Conservation (phyloP, 305 asterid species). For the Euphrasia arctica region DNA sequence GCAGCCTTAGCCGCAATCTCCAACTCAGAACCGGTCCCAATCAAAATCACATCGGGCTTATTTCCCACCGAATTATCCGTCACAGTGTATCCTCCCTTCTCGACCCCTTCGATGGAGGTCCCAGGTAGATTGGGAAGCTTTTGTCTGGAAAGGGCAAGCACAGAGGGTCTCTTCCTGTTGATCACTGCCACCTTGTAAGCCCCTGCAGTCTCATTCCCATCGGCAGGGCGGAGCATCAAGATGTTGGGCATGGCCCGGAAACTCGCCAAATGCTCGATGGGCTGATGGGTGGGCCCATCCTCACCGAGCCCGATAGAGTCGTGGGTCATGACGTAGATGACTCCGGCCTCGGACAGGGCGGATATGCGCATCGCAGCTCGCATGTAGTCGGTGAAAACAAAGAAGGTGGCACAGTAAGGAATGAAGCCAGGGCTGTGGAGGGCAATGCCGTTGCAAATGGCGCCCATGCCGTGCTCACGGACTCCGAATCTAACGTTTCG, state of each 20-base stretch:
- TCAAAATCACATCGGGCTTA: slow-evolving; percentile 89
- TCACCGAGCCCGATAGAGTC: slow-evolving; percentile 98
- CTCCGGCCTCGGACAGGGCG: slow-evolving; percentile 71
- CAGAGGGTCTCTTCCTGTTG: slow-evolving; percentile 78
- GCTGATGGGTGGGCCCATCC: slow-evolving; percentile 99
- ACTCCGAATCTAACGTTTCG: slow-evolving; percentile 90
- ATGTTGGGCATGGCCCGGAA: slow-evolving; percentile 97
- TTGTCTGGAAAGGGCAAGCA: slow-evolving; percentile 91
- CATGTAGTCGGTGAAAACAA: slow-evolving; percentile 97
- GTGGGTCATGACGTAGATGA: slow-evolving; percentile 96
- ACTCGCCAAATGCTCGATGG: slow-evolving; percentile 92
- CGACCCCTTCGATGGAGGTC: slow-evolving; percentile 86
- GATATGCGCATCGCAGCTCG: slow-evolving; percentile 88
- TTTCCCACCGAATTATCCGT: slow-evolving; percentile 83
- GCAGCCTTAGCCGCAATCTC: slow-evolving; percentile 94
- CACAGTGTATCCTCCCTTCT: slow-evolving; percentile 79
- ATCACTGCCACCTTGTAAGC: slow-evolving; percentile 79
- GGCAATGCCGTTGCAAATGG: slow-evolving; percentile 91
- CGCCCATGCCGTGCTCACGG: slow-evolving; percentile 95
- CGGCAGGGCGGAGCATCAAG: slow-evolving; percentile 96
- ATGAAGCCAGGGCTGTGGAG: slow-evolving; percentile 81
- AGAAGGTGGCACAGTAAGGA: slow-evolving; percentile 97
- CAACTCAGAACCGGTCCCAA: slow-evolving; percentile 93
- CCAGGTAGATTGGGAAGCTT: slow-evolving; percentile 89
- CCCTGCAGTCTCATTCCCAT: slow-evolving; percentile 97